phyloP scores from a whole-genome alignment of 2,329 filamentous ascomycete species.

The Lecanosticta acicola region DNA sequence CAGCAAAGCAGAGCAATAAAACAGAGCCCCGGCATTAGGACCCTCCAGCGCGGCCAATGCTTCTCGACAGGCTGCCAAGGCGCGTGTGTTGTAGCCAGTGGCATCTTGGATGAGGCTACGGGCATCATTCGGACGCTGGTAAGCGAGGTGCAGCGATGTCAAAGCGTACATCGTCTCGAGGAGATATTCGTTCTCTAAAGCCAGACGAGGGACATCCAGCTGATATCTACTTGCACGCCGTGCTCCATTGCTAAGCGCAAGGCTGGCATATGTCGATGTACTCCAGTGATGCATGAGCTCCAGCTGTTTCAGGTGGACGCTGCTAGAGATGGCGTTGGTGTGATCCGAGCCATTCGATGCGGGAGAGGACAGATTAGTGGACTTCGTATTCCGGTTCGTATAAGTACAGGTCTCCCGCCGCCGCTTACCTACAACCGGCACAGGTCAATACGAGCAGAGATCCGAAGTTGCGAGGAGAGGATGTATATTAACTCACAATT shows the following conservation, averaged over 20 bases:
- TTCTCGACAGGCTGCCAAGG: slow-evolving; percentile 14
- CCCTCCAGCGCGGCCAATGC: slow-evolving; percentile 12
- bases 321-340: slow-evolving; percentile 3
- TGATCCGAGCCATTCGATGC: slow-evolving; percentile 8
- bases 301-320: slow-evolving; percentile 16
- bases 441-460: neutral
- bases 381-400: slow-evolving; percentile 8
- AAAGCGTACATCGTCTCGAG: slow-evolving; percentile 22
- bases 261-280: slow-evolving; percentile 15
- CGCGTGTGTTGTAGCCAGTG: slow-evolving; percentile 14
- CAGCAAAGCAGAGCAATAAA: slow-evolving; percentile 15
- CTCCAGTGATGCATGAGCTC: slow-evolving; percentile 23
- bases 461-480: neutral
- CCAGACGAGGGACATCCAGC: slow-evolving; percentile 18
- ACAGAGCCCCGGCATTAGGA: slow-evolving; percentile 14
- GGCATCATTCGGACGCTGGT: slow-evolving; percentile 10
- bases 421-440: slow-evolving; percentile 11
- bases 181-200: slow-evolving; percentile 17
- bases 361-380: slow-evolving; percentile 9
- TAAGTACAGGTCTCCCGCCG: slow-evolving; percentile 23
- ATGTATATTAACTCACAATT: slow-evolving; percentile 12
- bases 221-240: slow-evolving; percentile 5
- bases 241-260: slow-evolving; percentile 2
- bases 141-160: slow-evolving; percentile 21
- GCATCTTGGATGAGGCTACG: slow-evolving; percentile 14